phyloP scores from a whole-genome alignment of 2,329 filamentous ascomycete genomes.

The Fusarium caatingaense region DNA sequence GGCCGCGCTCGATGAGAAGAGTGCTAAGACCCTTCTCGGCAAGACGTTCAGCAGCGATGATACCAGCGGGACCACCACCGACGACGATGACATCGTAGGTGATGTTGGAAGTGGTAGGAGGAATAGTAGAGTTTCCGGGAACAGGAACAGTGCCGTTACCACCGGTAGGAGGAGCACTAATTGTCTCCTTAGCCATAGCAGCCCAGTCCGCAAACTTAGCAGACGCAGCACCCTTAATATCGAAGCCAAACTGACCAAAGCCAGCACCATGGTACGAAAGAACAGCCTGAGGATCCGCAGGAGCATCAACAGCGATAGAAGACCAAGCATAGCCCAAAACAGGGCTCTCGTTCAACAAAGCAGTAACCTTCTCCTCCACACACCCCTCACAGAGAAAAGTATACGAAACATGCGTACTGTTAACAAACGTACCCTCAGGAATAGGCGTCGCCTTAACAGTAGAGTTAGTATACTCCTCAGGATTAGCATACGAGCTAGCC shows the following conservation, averaged over 20 bases:
- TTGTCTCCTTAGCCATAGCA: slow-evolving; percentile 41
- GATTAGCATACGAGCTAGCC: slow-evolving; percentile 58
- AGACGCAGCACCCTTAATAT: slow-evolving; percentile 50
- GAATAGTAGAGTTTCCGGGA: slow-evolving; percentile 25
- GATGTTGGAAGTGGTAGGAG: slow-evolving; percentile 35
- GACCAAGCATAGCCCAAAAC: slow-evolving; percentile 57
- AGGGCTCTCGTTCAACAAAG: slow-evolving; percentile 30
- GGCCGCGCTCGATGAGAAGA: slow-evolving; percentile 45
- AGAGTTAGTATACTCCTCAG: slow-evolving; percentile 57
- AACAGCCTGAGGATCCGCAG: slow-evolving; percentile 48
- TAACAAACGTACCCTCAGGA: slow-evolving; percentile 63
- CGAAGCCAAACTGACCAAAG: slow-evolving; percentile 53
- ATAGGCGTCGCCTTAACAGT: slow-evolving; percentile 57
- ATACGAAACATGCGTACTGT: slow-evolving; percentile 63
- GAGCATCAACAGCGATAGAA: slow-evolving; percentile 48
- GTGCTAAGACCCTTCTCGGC: slow-evolving; percentile 41
- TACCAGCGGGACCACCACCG: slow-evolving; percentile 43
- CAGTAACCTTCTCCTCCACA: slow-evolving; percentile 51
- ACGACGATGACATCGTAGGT: slow-evolving; percentile 47
- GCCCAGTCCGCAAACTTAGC: slow-evolving; percentile 45
- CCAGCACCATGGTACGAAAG: slow-evolving; percentile 56
- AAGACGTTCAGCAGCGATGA: slow-evolving; percentile 44
- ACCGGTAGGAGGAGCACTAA: slow-evolving; percentile 14
- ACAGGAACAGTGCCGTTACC: slow-evolving; percentile 14
- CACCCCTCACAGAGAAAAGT: slow-evolving; percentile 65